A percentile compares a stretch with the other conserved stretches of the same genome.
These are phyloP conservation scores for Arabidopsis hybrid DNA, from an alignment of 441 rosid genomes.

Conservation along the genomic window DNA sequence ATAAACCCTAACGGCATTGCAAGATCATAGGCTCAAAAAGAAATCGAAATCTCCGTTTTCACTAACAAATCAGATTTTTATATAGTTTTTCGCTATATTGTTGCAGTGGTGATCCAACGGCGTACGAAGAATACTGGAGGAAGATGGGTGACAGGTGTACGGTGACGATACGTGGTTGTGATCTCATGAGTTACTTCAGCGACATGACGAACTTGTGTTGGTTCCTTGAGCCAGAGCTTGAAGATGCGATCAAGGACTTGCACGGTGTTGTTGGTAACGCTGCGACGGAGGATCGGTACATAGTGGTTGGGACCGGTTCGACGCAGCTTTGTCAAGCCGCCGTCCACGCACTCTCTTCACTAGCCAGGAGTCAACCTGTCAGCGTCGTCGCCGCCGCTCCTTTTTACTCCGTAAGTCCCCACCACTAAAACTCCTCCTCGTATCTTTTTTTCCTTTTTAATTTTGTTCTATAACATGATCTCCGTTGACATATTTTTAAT, in stretches of 20 bases:
- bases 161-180: constrained; percentile 64
- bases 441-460: not conserved
- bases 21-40: constrained; percentile 21
- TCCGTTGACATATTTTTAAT: constrained; percentile 29
- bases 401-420: constrained; percentile 75
- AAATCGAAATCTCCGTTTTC: constrained; percentile 17
- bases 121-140: constrained; percentile 77
- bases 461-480: not conserved
- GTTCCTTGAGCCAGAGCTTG: constrained; percentile 73
- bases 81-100: not conserved
- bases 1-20: constrained; percentile 40
- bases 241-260: constrained; percentile 61
- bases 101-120: constrained; percentile 84
- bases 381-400: constrained; percentile 86
- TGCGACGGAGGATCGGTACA: constrained; percentile 51
- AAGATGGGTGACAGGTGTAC: constrained; percentile 63
- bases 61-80: constrained; percentile 18
- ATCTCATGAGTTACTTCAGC: constrained; percentile 89
- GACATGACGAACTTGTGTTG: constrained; percentile 64
- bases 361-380: constrained; percentile 55
- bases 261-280: constrained; percentile 80
- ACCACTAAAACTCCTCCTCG: constrained; percentile 36
- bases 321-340: constrained; percentile 79
- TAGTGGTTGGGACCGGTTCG: constrained; percentile 90
- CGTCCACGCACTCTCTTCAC: constrained; percentile 69